Evolutionary conservation across 192 early-diverging fungal genomes (phyloP), one percentile per base, ranked within the genome.

Genomic region (Ambispora gerdemannii): DNA sequence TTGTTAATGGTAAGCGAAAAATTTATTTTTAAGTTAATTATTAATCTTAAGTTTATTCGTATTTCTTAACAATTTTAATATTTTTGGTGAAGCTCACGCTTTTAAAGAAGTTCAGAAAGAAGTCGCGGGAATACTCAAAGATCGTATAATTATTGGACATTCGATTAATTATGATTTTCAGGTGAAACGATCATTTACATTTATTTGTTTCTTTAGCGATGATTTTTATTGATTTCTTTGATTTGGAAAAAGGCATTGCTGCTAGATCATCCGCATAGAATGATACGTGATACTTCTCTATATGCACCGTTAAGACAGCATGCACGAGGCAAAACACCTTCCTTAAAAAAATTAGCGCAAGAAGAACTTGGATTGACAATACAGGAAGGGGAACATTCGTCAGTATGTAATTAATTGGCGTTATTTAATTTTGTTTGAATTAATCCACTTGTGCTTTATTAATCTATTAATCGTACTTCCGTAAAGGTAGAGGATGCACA

Each of bases 91-190:
- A 75, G 93, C 89, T 3, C 73, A 80, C 4, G 70, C 84, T 2
- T 97, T 99, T 65, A 83, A 88, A 27, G 79, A 91, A 17, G 92
- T 94, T 2, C 95, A 96, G 72, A 50, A 84, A 51, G 76, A 86
- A 72, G 92, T 95, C 2, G 88, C 92, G 0, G 90, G 89, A 20
- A 75, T 98, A 31, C 76, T 97, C 43, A 87, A 93, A 73, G 91
- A 93, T 72, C 85, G 91, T 25, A 83, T 99, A 0, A 75, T 99
- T 10, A 82, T 99, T 17, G 97, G 97, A 4, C 97, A 99, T 75
- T 92, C 92, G 25, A 78, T 98, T 25, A 75, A 89, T 28, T 89
- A 97, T 74, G 96, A 99, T 84, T 88, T 99, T 32, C 80, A 81
- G 30, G 56, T 67, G 51, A 67, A 27, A 51, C 3, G 13, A 3